Conservation (phyloP, 345 rosid genomes). For the Kandelia obovata region DNA sequence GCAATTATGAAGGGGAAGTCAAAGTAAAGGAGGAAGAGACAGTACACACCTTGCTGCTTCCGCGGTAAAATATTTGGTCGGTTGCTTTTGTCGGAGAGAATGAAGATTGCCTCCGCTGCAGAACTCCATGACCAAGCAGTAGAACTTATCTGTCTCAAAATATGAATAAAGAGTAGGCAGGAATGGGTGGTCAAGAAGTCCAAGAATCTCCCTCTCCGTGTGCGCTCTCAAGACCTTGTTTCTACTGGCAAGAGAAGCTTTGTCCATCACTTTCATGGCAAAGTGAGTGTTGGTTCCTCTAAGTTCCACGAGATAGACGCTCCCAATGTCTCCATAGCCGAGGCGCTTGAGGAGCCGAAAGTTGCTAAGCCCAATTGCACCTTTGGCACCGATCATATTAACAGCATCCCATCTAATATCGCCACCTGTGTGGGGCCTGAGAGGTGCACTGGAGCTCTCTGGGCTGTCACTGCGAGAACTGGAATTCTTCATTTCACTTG, state of each 20-base stretch:
- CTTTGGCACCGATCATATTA: conserved; percentile 40
- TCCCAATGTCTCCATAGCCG: conserved; percentile 90
- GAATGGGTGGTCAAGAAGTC: conserved; percentile 35
- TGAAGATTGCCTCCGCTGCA: conserved; percentile 38
- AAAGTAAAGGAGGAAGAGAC: background rate
- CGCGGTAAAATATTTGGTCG: conserved; percentile 26
- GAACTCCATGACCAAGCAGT: conserved; percentile 37
- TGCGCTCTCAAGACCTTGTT: conserved; percentile 62
- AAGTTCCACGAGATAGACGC: conserved; percentile 45
- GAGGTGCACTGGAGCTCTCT: conserved; percentile 56
- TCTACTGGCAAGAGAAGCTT: conserved; percentile 77
- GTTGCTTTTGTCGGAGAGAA: conserved; percentile 35
- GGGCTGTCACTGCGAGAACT: conserved; percentile 53
- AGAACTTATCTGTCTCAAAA: conserved; percentile 37
- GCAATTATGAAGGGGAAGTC: too few relatives aligned
- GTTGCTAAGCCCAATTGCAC: conserved; percentile 61
- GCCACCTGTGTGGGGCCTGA: conserved; percentile 88
- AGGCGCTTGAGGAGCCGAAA: conserved; percentile 79
- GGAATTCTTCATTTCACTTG: conserved; percentile 8
- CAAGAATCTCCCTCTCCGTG: conserved; percentile 36
- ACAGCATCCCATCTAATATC: conserved; percentile 87
- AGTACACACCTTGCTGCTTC: conserved; percentile 27
- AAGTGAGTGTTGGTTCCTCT: conserved; percentile 62
- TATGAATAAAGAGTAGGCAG: conserved; percentile 32
- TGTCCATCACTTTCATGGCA: conserved; percentile 53